Conservation (phyloP, 805 yeast genomes). For the Wickerhamiella sergipiensis region DNA sequence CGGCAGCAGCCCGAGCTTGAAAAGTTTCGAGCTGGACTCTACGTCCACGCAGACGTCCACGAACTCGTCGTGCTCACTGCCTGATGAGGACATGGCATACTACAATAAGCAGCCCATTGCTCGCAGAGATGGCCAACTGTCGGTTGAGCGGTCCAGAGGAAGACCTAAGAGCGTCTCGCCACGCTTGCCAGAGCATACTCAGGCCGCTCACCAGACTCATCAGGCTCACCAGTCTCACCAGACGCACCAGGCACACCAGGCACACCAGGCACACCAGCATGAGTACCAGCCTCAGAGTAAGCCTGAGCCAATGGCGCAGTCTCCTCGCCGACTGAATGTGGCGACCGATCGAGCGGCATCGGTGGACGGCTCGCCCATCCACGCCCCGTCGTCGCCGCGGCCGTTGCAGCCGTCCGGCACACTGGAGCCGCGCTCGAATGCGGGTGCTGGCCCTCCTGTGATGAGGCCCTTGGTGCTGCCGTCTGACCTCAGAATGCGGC, state of each 20-base stretch:
- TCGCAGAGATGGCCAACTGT: not conserved
- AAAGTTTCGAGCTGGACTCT: conserved; percentile 9
- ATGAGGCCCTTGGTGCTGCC: not conserved
- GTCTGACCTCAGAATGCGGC: not conserved
- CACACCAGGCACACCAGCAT: too few species aligned
- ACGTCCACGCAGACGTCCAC: conserved; percentile 9
- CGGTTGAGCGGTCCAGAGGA: not conserved
- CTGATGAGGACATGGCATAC: conserved; percentile 2
- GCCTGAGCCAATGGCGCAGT: not conserved
- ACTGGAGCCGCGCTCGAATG: too few species aligned
- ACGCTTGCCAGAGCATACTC: not conserved
- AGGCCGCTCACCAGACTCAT: not conserved
- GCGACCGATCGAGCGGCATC: not conserved
- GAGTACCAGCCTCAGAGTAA: too few species aligned
- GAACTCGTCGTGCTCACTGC: conserved; percentile 3
- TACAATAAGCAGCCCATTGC: not conserved
- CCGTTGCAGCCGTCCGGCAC: too few species aligned
- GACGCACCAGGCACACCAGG: too few species aligned
- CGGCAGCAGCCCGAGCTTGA: conserved; percentile 4
- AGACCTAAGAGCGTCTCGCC: not conserved
- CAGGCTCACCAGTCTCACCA: too few species aligned
- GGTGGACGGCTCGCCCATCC: not conserved
- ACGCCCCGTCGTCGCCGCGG: not conserved
- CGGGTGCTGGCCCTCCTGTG: not conserved
- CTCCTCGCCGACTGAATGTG: not conserved